Evolutionary conservation across 768 basidiomycete species (phyloP).

Genomic region (Xerocomellus intermedius): DNA sequence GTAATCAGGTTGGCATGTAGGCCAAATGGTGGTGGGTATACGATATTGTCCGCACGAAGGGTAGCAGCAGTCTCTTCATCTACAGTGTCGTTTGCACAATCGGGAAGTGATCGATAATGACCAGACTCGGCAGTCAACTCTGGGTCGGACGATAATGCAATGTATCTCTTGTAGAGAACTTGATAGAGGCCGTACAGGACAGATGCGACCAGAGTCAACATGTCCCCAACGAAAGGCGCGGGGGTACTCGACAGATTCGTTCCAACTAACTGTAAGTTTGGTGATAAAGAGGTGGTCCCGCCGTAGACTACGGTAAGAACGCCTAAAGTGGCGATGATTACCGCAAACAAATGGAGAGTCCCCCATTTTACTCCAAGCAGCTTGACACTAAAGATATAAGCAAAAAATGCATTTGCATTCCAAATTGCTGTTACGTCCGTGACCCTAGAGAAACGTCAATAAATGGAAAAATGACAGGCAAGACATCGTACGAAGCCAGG

Average conservation of each 20-base stretch:
- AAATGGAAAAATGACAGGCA: background rate
- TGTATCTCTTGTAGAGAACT: constrained; percentile 81
- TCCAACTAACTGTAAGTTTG: constrained; percentile 16
- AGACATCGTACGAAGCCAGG: constrained; percentile 60
- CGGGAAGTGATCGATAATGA: constrained; percentile 46
- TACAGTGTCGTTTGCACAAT: constrained; percentile 32
- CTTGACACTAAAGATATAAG: constrained; percentile 81
- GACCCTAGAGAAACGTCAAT: constrained; percentile 44
- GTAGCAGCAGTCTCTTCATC: constrained; percentile 20
- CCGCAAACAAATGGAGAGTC: constrained; percentile 61
- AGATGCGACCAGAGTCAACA: constrained; percentile 71
- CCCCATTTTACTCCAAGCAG: constrained; percentile 66
- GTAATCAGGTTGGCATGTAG: constrained; percentile 83
- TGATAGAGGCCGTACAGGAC: constrained; percentile 76
- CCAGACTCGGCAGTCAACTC: constrained; percentile 41
- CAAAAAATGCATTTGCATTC: constrained; percentile 91
- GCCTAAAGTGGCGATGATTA: constrained; percentile 77
- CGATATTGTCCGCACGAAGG: constrained; percentile 31
- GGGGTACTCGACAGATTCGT: constrained; percentile 25
- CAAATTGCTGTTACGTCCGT: constrained; percentile 86
- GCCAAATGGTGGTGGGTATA: constrained; percentile 74
- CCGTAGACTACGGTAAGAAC: constrained; percentile 83
- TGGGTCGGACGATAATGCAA: constrained; percentile 65
- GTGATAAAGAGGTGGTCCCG: constrained; percentile 39
- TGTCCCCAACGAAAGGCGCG: constrained; percentile 67